Evolutionary conservation across 345 rosid species (phyloP).

Genomic region (Populus pruinosa): DNA sequence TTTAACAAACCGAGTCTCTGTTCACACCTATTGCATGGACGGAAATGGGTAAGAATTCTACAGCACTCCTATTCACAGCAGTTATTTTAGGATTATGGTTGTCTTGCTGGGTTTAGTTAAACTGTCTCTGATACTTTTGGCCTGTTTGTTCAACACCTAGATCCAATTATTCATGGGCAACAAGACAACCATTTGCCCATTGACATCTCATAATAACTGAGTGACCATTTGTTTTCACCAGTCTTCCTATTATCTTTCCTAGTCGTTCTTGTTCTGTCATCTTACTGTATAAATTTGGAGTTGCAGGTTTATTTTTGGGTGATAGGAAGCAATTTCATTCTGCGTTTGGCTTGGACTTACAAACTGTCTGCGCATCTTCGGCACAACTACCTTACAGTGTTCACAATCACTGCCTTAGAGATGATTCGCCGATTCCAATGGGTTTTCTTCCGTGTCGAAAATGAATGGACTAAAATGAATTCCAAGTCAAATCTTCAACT

Average conservation of each 20-base stretch:
- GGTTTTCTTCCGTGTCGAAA: slow-evolving; percentile 93
- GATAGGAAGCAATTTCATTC: slow-evolving; percentile 78
- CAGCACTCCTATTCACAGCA: neutral
- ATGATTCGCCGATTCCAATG: slow-evolving; percentile 85
- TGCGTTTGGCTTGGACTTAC: slow-evolving; percentile 96
- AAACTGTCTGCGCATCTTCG: slow-evolving; percentile 96
- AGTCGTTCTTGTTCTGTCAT: neutral
- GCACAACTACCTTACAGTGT: slow-evolving; percentile 78
- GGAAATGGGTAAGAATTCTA: slow-evolving; percentile 71
- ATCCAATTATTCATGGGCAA: neutral
- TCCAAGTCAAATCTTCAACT: slow-evolving; percentile 48
- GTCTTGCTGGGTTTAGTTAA: neutral
- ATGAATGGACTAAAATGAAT: slow-evolving; percentile 81
- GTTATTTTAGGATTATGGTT: neutral
- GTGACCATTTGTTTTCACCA: neutral
- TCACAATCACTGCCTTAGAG: slow-evolving; percentile 75
- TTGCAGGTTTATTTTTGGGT: slow-evolving; percentile 88
- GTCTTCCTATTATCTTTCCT: neutral
- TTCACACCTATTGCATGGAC: slow-evolving; percentile 58
- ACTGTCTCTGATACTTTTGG: neutral
- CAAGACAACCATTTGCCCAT: neutral
- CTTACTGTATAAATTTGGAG: neutral
- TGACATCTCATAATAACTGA: neutral
- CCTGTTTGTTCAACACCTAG: neutral
- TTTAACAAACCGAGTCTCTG: slow-evolving; percentile 57